Base-by-base conservation (phyloP, 208 protist genomes). In the Acanthamoeba healyi region DNA sequence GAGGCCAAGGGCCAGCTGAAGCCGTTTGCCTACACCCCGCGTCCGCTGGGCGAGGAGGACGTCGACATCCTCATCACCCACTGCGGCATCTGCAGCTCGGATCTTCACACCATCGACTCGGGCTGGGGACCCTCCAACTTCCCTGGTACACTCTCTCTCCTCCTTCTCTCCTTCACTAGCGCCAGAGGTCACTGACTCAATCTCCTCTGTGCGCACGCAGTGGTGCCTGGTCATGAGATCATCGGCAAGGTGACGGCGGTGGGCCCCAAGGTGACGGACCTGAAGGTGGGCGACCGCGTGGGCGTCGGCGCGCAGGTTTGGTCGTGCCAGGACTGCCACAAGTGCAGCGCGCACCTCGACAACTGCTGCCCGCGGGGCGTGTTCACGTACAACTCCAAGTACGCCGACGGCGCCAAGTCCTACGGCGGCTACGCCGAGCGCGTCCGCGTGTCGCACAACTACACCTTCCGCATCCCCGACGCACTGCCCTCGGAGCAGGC, bases 141-240 rank as follows among this genome's bases (percentile, higher is more conserved):
- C 56, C 81, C 81, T 9, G 19, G 70, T 79, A 29, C 22, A 22
- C 24, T 0, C 46, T 9, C 0, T 7, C 0, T 32, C 24, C 63
- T 72, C 29, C 32, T 36, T 38, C 9, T 40, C 29, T 9, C 24
- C n/a, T n/a, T n/a, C n/a, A n/a, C n/a, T n/a, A n/a, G n/a, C n/a
- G n/a, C n/a, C n/a, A n/a, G n/a, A n/a, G n/a, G n/a, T n/a, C n/a
- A n/a, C n/a, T n/a, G n/a, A n/a, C n/a, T n/a, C n/a, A n/a, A n/a
- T n/a, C n/a, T n/a, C 1, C 1, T 26, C 24, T 63, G 56, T 26
- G 17, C n/a, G n/a, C n/a, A 4, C 1, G 56, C 56, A 79, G 81
- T 89, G 0, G 82, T 95, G 36, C 91, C 94, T 0, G 94, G 94
- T 17, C 94, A 95, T 49, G 94, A 95, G 49, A 94, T 95, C 65